Base-by-base conservation (phyloP, 2,329 filamentous ascomycete genomes). In the Colletotrichum sojae region DNA sequence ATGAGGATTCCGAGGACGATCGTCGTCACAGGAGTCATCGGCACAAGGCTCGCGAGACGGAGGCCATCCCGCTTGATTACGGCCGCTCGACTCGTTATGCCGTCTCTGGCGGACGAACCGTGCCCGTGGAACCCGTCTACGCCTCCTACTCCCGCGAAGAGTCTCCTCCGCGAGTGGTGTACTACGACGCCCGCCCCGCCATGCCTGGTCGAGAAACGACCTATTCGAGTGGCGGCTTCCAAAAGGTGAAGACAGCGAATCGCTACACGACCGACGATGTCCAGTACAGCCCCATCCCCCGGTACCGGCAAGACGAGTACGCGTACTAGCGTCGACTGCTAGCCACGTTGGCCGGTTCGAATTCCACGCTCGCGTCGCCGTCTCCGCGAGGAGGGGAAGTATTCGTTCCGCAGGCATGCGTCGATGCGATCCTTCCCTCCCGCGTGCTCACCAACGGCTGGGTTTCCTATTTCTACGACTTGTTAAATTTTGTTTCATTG, bases 201-300 rank as follows among this genome's bases (percentile, higher is more conserved):
- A 75, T 78, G 75, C 73, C 76, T 1, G 46, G 62, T 12, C 79
- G 78, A 51, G 78, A 80, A 6, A 3, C 61, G 13, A 75, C 71
- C 73, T 81, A 81, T 72, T 74, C 71, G 12, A 70, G 72, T 15
- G 52, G 64, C 25, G 70, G 71, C 18, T 73, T 73, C 46, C 78
- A 73, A 67, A 82, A 79, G 71, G 76, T 80, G 46, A 82, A 79
- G 75, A 78, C 74, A 9, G 76, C 79, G 5, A 79, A 76, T 71
- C 8, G 64, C 12, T 80, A 77, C 63, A 70, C 69, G 36, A 63
- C 71, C 13, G 75, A 75, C 1, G 78, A 81, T 45, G 73, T 81
- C n/a, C 71, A 73, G 36, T 82, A 78, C 71, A 77, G 74, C 72
- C 63, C 60, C 62, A 72, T 72, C 59, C 70, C 69, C 68, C 57